Conservation (phyloP, 257 asterid genomes). For the Ligustrum vulgare region DNA sequence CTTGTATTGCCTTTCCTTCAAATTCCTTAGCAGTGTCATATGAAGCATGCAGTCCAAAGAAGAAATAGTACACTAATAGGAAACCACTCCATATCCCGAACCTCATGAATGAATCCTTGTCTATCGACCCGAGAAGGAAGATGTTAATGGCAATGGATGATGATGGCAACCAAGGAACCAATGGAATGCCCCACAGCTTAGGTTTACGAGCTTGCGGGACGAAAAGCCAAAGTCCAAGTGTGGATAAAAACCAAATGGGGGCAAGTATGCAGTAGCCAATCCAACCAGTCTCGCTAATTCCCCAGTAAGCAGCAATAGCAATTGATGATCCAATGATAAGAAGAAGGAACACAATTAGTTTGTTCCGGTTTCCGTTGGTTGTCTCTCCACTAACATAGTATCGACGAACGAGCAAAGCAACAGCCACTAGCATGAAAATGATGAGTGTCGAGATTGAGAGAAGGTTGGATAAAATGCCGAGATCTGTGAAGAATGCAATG, state of each 20-base stretch:
- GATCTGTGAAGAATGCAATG: conserved; percentile 64
- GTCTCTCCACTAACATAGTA: conserved; percentile 54
- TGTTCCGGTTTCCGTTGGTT: conserved; percentile 39
- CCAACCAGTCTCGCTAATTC: conserved; percentile 39
- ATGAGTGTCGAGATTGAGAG: conserved; percentile 60
- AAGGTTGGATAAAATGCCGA: conserved; percentile 43
- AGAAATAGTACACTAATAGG: conserved; percentile 45
- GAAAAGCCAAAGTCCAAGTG: conserved; percentile 32
- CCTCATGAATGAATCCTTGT: conserved; percentile 44
- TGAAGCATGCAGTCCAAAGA: conserved; percentile 63
- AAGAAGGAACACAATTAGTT: conserved; percentile 32
- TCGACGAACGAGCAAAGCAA: conserved; percentile 54
- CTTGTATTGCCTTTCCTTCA: conserved; percentile 19
- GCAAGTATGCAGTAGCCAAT: conserved; percentile 46
- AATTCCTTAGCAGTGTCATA: conserved; percentile 57
- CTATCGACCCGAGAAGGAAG: conserved; percentile 61
- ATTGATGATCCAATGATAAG: conserved; percentile 46
- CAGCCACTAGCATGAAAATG: conserved; percentile 60
- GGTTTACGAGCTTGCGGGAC: conserved; percentile 60
- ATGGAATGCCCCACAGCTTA: conserved; percentile 60
- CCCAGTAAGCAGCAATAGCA: conserved; percentile 57
- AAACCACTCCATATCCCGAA: conserved; percentile 51
- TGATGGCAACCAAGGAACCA: conserved; percentile 73
- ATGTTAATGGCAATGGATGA: conserved; percentile 55
- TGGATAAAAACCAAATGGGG: conserved; percentile 47